phyloP scores from a whole-genome alignment of 148 eudicot genomes.

The Beta vulgaris region DNA sequence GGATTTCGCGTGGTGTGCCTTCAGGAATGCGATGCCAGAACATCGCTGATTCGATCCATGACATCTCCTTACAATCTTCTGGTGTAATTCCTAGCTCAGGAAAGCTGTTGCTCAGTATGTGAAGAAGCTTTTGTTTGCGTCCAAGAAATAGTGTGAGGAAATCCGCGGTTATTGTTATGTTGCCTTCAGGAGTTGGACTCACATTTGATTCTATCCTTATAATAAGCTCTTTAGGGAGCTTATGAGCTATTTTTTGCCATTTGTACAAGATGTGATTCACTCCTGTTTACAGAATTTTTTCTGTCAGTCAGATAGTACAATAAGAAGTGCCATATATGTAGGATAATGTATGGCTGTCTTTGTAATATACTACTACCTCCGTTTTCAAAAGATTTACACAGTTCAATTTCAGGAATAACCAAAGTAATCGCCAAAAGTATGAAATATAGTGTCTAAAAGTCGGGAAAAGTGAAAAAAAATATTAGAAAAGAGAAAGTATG shows the following conservation, averaged over 20 bases:
- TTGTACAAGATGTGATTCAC: slow-evolving; percentile 18
- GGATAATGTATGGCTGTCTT: no score
- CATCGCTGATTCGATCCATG: slow-evolving; percentile 17
- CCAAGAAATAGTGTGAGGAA: slow-evolving; percentile 9
- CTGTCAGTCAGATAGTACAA: no score
- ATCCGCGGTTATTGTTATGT: background rate
- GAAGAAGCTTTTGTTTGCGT: background rate
- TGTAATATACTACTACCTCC: no score
- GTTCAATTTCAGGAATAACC: no score
- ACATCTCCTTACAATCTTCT: slow-evolving; percentile 18
- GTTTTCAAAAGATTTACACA: no score
- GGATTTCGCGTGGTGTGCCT: slow-evolving; percentile 10
- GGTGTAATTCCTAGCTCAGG: slow-evolving; percentile 10
- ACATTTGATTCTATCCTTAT: slow-evolving; percentile 8
- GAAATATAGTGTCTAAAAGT: no score
- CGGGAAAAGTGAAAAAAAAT: no score
- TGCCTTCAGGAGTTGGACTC: background rate
- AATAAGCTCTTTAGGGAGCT: slow-evolving; percentile 11
- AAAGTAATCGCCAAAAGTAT: no score
- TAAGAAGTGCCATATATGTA: no score
- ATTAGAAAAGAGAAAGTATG: no score
- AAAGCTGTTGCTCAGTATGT: background rate
- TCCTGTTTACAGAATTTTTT: background rate
- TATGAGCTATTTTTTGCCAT: slow-evolving; percentile 14
- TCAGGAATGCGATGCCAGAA: slow-evolving; percentile 15